Evolutionary conservation across 2,329 filamentous ascomycete genomes (phyloP), one percentile per base, ranked within the genome.

Genomic region (Xylaria sp.): DNA sequence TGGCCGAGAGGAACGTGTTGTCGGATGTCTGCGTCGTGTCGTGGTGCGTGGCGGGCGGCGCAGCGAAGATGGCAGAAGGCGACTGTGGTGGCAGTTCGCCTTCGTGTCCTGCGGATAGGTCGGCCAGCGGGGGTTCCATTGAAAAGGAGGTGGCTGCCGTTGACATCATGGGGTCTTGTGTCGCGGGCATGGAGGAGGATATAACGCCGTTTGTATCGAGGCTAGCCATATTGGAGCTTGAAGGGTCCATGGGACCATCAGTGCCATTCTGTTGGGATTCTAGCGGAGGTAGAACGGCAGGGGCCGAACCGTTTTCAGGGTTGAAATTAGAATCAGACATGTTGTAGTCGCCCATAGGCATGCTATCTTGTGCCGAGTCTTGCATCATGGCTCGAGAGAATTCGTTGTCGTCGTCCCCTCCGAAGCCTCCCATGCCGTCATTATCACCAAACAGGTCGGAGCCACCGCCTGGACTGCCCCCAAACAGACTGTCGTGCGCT

Each of bases 371-470:
- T 0, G 78, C 79, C 1, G 81, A 75, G 33, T 78, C 79, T 20
- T 80, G 77, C 54, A 80, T 89, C 79, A 97, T 90, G 0, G 90
- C 90, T 63, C 89, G 83, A 2, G 90, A 90, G 72, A 96, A 94
- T 70, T 94, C 92, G 72, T 94, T 90, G 65, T 96, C 93, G 45
- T 97, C 93, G 49, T 97, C 93, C 13, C 91, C 90, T 0, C 87
- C 92, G 76, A 93, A 96, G 4, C 87, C 89, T 27, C 86, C 76
- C 79, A 85, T 69, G 79, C 84, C 70, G 78, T 91, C 89, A 61
- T 87, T 90, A 71, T 96, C 94, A 1, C 95, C 96, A 77, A 98
- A 99, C 1, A 99, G 83, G 63, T 78, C 76, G 2, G 94, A 97
- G 53, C 94, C 93, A 0, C 87, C 89, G 22, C 81, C 81, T 22